Percentiles rank a stretch among this genome's conserved stretches.
These are phyloP conservation scores for Lycium barbarum DNA, from an alignment of 257 asterid genomes.

Conservation along the genomic window DNA sequence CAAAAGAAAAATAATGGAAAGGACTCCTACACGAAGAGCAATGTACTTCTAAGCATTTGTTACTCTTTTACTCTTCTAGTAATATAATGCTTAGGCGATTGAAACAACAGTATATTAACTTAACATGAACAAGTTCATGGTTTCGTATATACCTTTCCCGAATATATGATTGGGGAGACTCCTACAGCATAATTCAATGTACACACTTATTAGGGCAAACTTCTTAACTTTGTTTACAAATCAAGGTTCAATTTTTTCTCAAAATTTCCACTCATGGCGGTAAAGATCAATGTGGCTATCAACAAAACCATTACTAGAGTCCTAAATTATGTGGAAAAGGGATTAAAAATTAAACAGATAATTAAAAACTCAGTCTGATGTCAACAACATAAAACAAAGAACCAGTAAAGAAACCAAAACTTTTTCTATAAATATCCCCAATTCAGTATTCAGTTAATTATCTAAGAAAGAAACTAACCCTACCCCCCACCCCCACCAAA, in stretches of 20 bases:
- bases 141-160: not conserved
- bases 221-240: too few species aligned
- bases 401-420: not conserved
- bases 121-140: not conserved
- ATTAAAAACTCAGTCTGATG: not conserved
- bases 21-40: not conserved
- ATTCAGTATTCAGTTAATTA: not conserved
- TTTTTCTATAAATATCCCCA: not conserved
- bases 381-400: constrained; percentile 4
- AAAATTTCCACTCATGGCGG: not conserved
- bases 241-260: not conserved
- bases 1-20: not conserved
- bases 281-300: not conserved
- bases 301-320: not conserved
- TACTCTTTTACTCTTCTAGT: not conserved
- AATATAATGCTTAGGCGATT: not conserved
- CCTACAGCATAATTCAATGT: not conserved
- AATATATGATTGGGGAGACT: not conserved
- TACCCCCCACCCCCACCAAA: not conserved
- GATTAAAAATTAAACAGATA: not conserved
- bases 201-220: not conserved
- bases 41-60: not conserved
- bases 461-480: not conserved
- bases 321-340: not conserved
- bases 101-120: not conserved